Conservation (phyloP, 257 asterid species). For the Buddleja alternifolia region DNA sequence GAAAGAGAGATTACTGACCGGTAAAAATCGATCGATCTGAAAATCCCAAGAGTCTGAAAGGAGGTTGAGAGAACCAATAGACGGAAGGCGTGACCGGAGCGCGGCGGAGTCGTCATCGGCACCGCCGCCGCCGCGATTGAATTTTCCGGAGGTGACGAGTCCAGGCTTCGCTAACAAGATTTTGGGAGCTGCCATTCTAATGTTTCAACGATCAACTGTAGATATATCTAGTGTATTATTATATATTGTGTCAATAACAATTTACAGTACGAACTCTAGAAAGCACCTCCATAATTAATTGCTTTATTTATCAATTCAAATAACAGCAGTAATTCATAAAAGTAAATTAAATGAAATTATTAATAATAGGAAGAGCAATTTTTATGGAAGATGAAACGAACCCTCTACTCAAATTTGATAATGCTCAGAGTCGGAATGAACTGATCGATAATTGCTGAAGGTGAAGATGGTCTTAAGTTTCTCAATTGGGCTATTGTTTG, state of each 20-base stretch:
- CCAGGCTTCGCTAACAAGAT: slow-evolving; percentile 95
- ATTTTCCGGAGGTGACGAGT: slow-evolving; percentile 64
- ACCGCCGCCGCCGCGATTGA: slow-evolving; percentile 56
- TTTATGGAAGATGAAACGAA: not conserved
- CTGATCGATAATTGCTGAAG: not conserved
- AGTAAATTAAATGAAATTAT: not conserved
- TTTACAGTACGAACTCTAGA: not conserved
- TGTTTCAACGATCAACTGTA: not conserved
- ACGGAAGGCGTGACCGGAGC: slow-evolving; percentile 78
- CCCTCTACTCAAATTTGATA: not conserved
- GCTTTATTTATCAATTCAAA: too few species aligned
- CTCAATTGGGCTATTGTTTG: slow-evolving; percentile 15
- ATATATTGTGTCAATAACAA: not conserved
- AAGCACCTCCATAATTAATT: too few species aligned
- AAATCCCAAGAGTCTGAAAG: slow-evolving; percentile 90
- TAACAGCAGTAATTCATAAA: not conserved
- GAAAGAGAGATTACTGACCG: slow-evolving; percentile 40
- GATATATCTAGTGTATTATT: not conserved
- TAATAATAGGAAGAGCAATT: too few species aligned
- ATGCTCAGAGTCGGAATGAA: too few species aligned
- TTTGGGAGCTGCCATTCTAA: slow-evolving; percentile 64
- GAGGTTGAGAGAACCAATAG: slow-evolving; percentile 84
- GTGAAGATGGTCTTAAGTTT: not conserved
- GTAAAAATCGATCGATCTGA: slow-evolving; percentile 79
- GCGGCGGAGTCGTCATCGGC: slow-evolving; percentile 75